These are phyloP conservation scores for Boletus fagicola DNA, from an alignment of 768 basidiomycete species.

Conservation along the genomic window DNA sequence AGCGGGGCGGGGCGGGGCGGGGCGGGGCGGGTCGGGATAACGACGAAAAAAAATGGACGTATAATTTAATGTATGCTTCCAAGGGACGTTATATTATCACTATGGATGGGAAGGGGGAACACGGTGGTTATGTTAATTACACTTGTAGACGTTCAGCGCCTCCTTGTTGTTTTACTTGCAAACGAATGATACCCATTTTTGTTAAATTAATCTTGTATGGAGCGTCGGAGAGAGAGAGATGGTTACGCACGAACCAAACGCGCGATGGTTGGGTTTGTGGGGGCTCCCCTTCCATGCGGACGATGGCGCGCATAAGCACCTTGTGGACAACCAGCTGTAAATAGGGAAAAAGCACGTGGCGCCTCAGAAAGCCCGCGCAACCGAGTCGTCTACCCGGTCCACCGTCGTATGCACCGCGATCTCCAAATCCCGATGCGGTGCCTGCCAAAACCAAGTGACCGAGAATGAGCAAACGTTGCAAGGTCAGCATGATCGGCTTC, in stretches of 20 bases:
- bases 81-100: not conserved
- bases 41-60: not conserved
- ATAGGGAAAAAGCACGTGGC: not conserved
- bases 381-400: not conserved
- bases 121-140: not conserved
- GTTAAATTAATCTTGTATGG: not conserved
- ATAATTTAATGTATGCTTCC: not conserved
- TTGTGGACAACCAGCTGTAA: not conserved
- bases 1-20: not conserved
- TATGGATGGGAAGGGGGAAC: not conserved
- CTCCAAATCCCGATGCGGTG: conserved; percentile 6
- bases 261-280: not conserved
- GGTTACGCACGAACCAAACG: not conserved
- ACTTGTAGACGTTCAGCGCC: not conserved
- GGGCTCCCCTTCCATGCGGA: not conserved
- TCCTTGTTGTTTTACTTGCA: not conserved
- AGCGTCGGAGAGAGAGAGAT: not conserved
- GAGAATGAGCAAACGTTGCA: not conserved
- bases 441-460: not conserved
- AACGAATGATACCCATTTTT: not conserved
- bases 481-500: not conserved
- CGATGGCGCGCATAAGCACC: not conserved
- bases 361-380: not conserved
- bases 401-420: conserved; percentile 9
- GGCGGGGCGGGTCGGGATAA: not conserved